Percentiles rank a stretch among this genome's conserved stretches.
phyloP scores from a whole-genome alignment of 1,139 yeast genomes.

The Yueomyces sp. region DNA sequence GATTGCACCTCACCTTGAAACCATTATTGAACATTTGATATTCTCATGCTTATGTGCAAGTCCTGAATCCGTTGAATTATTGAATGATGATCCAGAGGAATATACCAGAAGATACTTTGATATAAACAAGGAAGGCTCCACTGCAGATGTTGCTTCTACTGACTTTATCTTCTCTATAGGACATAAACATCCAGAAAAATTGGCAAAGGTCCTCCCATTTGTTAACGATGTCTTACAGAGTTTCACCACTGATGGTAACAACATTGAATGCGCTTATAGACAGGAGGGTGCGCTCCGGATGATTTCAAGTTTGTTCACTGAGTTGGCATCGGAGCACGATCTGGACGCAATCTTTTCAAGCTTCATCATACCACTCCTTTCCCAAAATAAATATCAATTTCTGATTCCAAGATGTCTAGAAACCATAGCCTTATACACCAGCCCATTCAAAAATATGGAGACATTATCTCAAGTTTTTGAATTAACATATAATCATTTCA shows the following conservation, averaged over 20 bases:
- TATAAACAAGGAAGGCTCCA: slow-evolving; percentile 55
- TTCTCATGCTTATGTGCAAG: slow-evolving; percentile 51
- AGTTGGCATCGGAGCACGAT: slow-evolving; percentile 46
- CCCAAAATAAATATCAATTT: slow-evolving; percentile 51
- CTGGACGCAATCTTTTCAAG: slow-evolving; percentile 61
- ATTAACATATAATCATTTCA: slow-evolving; percentile 31
- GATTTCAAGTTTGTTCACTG: slow-evolving; percentile 56
- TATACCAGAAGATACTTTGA: slow-evolving; percentile 60
- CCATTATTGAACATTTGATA: slow-evolving; percentile 45
- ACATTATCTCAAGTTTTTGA: slow-evolving; percentile 51
- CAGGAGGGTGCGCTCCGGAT: slow-evolving; percentile 78
- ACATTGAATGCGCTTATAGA: slow-evolving; percentile 45
- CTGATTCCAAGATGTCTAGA: slow-evolving; percentile 81
- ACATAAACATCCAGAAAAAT: slow-evolving; percentile 35
- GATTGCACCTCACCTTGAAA: slow-evolving; percentile 44
- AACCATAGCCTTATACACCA: slow-evolving; percentile 49
- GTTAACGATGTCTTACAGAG: slow-evolving; percentile 40
- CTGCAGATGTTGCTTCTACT: slow-evolving; percentile 74
- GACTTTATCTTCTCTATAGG: slow-evolving; percentile 48
- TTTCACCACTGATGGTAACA: slow-evolving; percentile 15
- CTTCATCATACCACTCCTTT: slow-evolving; percentile 53
- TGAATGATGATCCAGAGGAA: slow-evolving; percentile 65
- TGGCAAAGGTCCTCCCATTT: slow-evolving; percentile 33
- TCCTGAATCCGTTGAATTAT: slow-evolving; percentile 44
- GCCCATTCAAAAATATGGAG: slow-evolving; percentile 38